Evolutionary conservation across 2,329 filamentous ascomycete species (phyloP), one percentile per base, ranked within the genome.

Genomic region (Fusarium sp.): DNA sequence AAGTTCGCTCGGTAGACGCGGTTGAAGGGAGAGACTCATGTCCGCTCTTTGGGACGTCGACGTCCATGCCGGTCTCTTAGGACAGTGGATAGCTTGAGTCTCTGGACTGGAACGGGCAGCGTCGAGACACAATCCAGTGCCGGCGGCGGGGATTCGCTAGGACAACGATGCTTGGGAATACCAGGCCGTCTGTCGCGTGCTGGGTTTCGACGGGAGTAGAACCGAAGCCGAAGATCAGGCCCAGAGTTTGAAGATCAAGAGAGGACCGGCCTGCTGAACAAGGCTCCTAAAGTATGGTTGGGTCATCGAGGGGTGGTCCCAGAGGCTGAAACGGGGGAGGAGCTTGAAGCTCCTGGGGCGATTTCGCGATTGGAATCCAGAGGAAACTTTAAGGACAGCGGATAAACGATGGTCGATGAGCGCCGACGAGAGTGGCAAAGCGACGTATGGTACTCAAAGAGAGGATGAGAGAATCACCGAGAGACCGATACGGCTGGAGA

Each of bases 31-130:
- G 65, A 65, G 70, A 63, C 60, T 74, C 76, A 74, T 76, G 72
- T 64, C 71, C 66, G 64, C 59, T 69, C 42, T 64, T 72, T 58
- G 62, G 69, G 40, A 72, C 71, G 65, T 71, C 70, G 59, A 68
- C 68, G 60, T 76, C 73, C 77, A 78, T 78, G 67, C 70, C 74
- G 70, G 62, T 72, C 58, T 67, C 67, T 63, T 54, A 44, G 44
- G 49, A 40, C 25, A 59, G 69, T 62, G 65, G 70, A 65, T 60
- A 64, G 64, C 42, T 62, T 62, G 64, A 62, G 58, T 65, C 58
- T 70, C 63, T 69, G 64, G 68, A 70, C 70, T 72, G 74, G 76
- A 76, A 78, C 71, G 73, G 38, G 68, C 55, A 65, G 65, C 73
- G 67, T 71, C 69, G 10, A 73, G 71, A 73, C 67, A 72, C 72